Conservation (phyloP, 2,329 filamentous ascomycete species). For the Dactylellina sp. region DNA sequence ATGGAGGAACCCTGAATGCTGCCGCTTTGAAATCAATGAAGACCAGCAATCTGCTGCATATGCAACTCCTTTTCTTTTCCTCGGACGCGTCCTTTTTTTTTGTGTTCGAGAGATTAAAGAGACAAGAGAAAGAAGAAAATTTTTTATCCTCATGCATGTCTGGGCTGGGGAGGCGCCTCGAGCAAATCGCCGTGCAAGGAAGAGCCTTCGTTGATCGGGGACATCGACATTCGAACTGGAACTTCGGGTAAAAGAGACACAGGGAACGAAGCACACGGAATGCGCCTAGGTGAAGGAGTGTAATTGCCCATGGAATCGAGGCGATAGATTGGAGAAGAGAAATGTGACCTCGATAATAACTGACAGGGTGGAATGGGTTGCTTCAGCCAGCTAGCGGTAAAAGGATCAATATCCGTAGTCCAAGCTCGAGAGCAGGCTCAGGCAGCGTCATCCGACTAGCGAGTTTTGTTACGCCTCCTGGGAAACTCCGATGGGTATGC, state of each 20-base stretch:
- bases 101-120: neutral
- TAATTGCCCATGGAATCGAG: conserved; percentile 5
- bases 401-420: conserved; percentile 25
- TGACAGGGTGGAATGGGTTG: conserved; percentile 4
- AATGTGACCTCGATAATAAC: too few species aligned
- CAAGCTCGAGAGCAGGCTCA: conserved; percentile 19
- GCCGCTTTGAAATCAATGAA: conserved; percentile 46
- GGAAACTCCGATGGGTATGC: conserved; percentile 24
- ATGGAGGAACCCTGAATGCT: conserved; percentile 42
- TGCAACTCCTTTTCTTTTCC: conserved; percentile 38
- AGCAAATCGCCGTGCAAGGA: conserved; percentile 47
- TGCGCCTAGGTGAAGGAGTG: conserved; percentile 24
- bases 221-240: conserved; percentile 26
- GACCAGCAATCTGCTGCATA: conserved; percentile 42
- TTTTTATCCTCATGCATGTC: conserved; percentile 35
- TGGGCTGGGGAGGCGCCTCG: conserved; percentile 29
- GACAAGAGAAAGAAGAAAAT: conserved; percentile 7
- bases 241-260: conserved; percentile 45
- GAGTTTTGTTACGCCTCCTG: conserved; percentile 21
- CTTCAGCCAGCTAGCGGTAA: conserved; percentile 27
- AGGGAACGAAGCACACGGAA: conserved; percentile 25
- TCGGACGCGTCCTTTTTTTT: conserved; percentile 30
- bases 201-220: conserved; percentile 53
- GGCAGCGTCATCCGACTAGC: conserved; percentile 25
- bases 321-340: conserved; percentile 22